Conservation (phyloP, 371 early-diverging fungal genomes). For the Haplosporangium sp. region DNA sequence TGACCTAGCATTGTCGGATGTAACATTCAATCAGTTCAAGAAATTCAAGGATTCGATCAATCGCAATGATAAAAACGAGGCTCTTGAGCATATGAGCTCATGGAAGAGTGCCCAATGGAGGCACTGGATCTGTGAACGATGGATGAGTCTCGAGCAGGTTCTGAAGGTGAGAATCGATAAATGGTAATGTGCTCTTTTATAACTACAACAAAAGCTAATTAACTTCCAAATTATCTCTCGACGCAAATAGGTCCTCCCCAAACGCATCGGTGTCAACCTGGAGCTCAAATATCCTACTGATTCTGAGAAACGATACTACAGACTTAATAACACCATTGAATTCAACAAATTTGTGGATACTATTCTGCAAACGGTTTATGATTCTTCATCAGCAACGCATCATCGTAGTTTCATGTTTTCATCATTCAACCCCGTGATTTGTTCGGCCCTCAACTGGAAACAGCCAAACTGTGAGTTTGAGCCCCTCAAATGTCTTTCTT, state of each 20-base stretch:
- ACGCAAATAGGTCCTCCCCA: slow-evolving; percentile 69
- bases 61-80: slow-evolving; percentile 7
- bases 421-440: slow-evolving; percentile 90
- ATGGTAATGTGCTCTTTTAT: not conserved
- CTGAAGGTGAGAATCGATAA: slow-evolving; percentile 65
- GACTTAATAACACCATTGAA: slow-evolving; percentile 70
- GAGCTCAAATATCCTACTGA: slow-evolving; percentile 87
- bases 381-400: slow-evolving; percentile 56
- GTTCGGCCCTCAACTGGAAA: slow-evolving; percentile 96
- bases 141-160: slow-evolving; percentile 82
- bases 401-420: slow-evolving; percentile 84
- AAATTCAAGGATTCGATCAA: slow-evolving; percentile 55
- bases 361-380: slow-evolving; percentile 85
- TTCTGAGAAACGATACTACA: slow-evolving; percentile 62
- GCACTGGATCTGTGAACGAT: slow-evolving; percentile 59
- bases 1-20: slow-evolving; percentile 69
- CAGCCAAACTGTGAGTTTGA: slow-evolving; percentile 90
- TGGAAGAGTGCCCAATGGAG: slow-evolving; percentile 45
- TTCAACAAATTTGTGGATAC: slow-evolving; percentile 88
- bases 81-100: slow-evolving; percentile 21
- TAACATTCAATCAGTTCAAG: slow-evolving; percentile 70
- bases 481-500: not conserved
- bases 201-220: not conserved
- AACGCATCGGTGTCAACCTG: slow-evolving; percentile 83
- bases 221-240: no score